These are phyloP conservation scores for Beauveria brongniartii DNA, from an alignment of 2,329 filamentous ascomycete genomes.

Conservation along the genomic window DNA sequence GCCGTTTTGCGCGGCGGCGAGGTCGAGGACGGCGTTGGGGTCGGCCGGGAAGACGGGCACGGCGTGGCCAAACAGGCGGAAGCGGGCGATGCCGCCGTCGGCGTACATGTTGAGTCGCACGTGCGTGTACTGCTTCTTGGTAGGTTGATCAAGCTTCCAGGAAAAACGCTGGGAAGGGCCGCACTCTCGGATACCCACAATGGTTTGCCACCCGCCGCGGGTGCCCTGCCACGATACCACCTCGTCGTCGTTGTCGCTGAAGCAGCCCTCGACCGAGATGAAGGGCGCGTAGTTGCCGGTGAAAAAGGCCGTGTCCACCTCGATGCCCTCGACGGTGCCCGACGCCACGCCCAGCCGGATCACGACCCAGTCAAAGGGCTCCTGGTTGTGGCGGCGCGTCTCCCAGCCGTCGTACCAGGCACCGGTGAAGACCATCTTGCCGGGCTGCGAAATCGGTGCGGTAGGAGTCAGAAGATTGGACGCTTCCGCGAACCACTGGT, in stretches of 20 bases:
- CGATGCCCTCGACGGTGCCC: conserved; percentile 64
- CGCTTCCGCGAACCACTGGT: conserved; percentile 63
- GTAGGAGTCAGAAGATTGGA: conserved; percentile 56
- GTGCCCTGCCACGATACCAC: conserved; percentile 53
- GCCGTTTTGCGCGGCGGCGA: conserved; percentile 71
- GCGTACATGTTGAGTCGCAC: conserved; percentile 79
- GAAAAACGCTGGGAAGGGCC: conserved; percentile 66
- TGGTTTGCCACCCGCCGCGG: conserved; percentile 61
- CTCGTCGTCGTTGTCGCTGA: conserved; percentile 55
- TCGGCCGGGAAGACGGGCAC: conserved; percentile 68
- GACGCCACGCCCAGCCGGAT: conserved; percentile 61
- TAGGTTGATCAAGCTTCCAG: conserved; percentile 56
- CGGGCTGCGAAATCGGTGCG: conserved; percentile 52
- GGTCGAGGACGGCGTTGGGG: conserved; percentile 58
- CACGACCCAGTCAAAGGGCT: conserved; percentile 59
- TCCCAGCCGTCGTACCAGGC: conserved; percentile 69
- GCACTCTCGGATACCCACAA: conserved; percentile 62
- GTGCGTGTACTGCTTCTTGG: conserved; percentile 65
- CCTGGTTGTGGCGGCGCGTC: conserved; percentile 56
- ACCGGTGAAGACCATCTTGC: conserved; percentile 61
- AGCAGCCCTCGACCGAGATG: conserved; percentile 69
- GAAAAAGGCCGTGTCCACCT: conserved; percentile 77
- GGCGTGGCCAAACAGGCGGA: conserved; percentile 68
- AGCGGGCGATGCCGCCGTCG: conserved; percentile 75
- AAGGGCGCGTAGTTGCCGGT: conserved; percentile 74